A percentile compares a stretch with the other conserved stretches of the same genome.
Conservation (phyloP, 2,329 filamentous ascomycete species). For the Tolypocladium nubicola region DNA sequence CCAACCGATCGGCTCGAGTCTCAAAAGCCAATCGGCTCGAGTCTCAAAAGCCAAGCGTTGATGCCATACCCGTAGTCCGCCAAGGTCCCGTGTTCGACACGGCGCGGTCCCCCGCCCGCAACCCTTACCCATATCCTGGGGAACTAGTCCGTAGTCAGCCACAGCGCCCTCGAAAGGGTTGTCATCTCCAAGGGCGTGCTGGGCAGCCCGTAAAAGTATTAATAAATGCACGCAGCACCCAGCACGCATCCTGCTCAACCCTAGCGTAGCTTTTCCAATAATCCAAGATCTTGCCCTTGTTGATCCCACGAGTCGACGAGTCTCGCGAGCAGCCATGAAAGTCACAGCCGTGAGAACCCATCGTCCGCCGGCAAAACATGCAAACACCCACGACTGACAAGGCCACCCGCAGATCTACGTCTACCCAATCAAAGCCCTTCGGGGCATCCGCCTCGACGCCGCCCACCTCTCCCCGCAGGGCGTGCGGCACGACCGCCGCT, state of each 20-base stretch:
- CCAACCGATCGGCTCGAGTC: too few relatives aligned
- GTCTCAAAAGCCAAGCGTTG: too few relatives aligned
- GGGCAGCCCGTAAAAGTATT: background rate
- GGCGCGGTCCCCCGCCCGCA: too few relatives aligned
- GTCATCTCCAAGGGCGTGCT: background rate
- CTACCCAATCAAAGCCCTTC: conserved; percentile 67
- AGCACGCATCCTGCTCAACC: too few relatives aligned
- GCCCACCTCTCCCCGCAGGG: conserved; percentile 51
- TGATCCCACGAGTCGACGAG: background rate
- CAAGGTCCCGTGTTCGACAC: too few relatives aligned
- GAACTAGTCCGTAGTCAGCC: background rate
- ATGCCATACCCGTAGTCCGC: too few relatives aligned
- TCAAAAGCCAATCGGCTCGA: too few relatives aligned
- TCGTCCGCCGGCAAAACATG: background rate
- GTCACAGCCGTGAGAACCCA: conserved; percentile 16
- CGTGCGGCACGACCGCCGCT: conserved; percentile 54
- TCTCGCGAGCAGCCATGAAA: conserved; percentile 13
- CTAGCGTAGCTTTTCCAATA: too few relatives aligned
- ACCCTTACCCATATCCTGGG: too few relatives aligned
- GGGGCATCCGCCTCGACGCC: conserved; percentile 42
- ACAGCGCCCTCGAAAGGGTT: background rate
- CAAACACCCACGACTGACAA: background rate
- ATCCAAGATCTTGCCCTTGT: too few relatives aligned
- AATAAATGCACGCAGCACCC: too few relatives aligned
- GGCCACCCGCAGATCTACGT: conserved; percentile 42